Evolutionary conservation across 495 filamentous ascomycete species (phyloP), one percentile per base, ranked within the genome.

Genomic region (Penicillium cataractarum): DNA sequence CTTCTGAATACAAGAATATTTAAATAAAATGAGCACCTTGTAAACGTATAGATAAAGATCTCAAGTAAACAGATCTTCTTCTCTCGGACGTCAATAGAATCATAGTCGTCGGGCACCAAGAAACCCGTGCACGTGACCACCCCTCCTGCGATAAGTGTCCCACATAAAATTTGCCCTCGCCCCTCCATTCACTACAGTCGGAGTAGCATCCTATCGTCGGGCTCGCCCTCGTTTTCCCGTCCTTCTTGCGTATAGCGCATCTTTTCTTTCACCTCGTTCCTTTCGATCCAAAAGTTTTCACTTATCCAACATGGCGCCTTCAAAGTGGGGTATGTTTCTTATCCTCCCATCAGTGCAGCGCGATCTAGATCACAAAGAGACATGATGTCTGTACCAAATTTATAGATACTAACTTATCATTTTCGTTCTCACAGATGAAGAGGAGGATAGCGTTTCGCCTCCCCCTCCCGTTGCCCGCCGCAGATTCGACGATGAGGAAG

Each of bases 401-500:
- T 22, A 22, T 24, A 13, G 15, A 19, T 17, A 21, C 13, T 39
- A 10, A 3, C 66, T 69, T 58, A 69, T 59, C 35, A 52, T 51
- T 35, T 63, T 42, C n/a, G 50, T 59, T 55, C 37, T 63, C n/a
- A 35, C 80, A 81, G 90, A 93, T 56, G 89, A 90, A 49, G 86
- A 92, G 60, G 86, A 84, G 58, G 87, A 89, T 60, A 86, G 84
- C 50, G 82, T 80, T 71, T 80, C 86, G 22, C 87, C 89, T 48
- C 85, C 92, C 44, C 84, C 87, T 40, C 78, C 83, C 24, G 83
- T 80, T 46, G 77, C 82, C 39, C 81, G 85, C 59, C 84, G 88
- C 66, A 76, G 84, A 74, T 97, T 95, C 69, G 93, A 96, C 65
- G 95, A 99, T 69, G 94, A 97, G 71, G 93, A 96, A 74, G 91